Conservation (phyloP, 805 yeast genomes). For the Maudiozyma barnettii region DNA sequence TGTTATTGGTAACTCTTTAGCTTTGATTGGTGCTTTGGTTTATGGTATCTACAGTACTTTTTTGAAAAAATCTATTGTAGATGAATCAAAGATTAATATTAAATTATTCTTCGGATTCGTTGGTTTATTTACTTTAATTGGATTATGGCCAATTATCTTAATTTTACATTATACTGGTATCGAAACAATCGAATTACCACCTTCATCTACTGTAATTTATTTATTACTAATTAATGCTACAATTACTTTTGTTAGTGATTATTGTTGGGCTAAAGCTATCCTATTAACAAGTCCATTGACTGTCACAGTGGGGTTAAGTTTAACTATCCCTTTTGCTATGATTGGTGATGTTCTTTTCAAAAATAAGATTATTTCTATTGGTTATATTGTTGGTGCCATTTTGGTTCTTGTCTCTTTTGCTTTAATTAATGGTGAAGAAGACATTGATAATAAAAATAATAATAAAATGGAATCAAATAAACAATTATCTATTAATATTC, state of each 20-base stretch:
- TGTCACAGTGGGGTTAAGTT: slow-evolving; percentile 86
- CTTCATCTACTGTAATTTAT: slow-evolving; percentile 33
- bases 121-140: slow-evolving; percentile 63
- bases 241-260: slow-evolving; percentile 75
- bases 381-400: slow-evolving; percentile 67
- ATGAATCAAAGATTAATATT: slow-evolving; percentile 63
- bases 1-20: slow-evolving; percentile 65
- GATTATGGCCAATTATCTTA: slow-evolving; percentile 70
- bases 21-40: slow-evolving; percentile 68
- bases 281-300: slow-evolving; percentile 82
- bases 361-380: slow-evolving; percentile 42
- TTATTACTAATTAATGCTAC: slow-evolving; percentile 51
- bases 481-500: not conserved
- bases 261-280: slow-evolving; percentile 90
- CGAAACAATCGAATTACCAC: slow-evolving; percentile 65
- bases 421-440: slow-evolving; percentile 61
- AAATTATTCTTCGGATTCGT: slow-evolving; percentile 86
- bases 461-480: not conserved
- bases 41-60: slow-evolving; percentile 87
- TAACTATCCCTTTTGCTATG: slow-evolving; percentile 89
- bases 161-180: slow-evolving; percentile 48
- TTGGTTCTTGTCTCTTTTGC: slow-evolving; percentile 72
- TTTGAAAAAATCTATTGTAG: slow-evolving; percentile 55
- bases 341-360: slow-evolving; percentile 73
- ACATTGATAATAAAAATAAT: slow-evolving; percentile 4